phyloP scores from a whole-genome alignment of 192 early-diverging fungal genomes.

The Thamnidium elegans region DNA sequence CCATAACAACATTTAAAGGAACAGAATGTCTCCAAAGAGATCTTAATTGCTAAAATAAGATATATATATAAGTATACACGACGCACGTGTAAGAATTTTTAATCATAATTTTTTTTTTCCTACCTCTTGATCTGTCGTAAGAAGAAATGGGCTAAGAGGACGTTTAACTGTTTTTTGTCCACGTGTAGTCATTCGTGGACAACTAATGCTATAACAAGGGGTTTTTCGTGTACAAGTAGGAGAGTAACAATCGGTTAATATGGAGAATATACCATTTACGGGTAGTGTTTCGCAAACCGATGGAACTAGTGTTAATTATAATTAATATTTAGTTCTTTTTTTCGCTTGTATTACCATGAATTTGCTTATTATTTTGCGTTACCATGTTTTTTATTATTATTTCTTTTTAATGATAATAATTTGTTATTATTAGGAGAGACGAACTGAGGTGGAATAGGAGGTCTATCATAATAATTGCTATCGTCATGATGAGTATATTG shows the following conservation, averaged over 20 bases:
- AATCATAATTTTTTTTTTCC: too few relatives aligned
- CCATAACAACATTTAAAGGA: constrained; percentile 68
- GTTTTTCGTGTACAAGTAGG: constrained; percentile 78
- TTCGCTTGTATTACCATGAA: not conserved
- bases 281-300: constrained; percentile 35
- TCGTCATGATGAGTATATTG: constrained; percentile 15
- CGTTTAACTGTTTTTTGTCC: not conserved
- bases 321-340: constrained; percentile 33
- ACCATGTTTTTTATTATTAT: constrained; percentile 1
- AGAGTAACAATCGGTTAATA: constrained; percentile 91
- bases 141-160: not conserved
- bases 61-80: too few relatives aligned
- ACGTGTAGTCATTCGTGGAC: constrained; percentile 60
- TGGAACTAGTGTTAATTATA: constrained; percentile 18
- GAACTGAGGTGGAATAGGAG: not conserved
- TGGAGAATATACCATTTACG: constrained; percentile 77
- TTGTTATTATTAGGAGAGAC: too few relatives aligned
- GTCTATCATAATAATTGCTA: not conserved
- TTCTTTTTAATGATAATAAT: too few relatives aligned
- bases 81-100: constrained; percentile 30
- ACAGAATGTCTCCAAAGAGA: constrained; percentile 82
- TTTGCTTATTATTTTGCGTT: not conserved
- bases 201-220: constrained; percentile 85
- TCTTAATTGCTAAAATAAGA: constrained; percentile 37
- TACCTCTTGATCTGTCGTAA: not conserved